Evolutionary conservation across 768 basidiomycete genomes (phyloP).

Genomic region (Amanita polypyramis): DNA sequence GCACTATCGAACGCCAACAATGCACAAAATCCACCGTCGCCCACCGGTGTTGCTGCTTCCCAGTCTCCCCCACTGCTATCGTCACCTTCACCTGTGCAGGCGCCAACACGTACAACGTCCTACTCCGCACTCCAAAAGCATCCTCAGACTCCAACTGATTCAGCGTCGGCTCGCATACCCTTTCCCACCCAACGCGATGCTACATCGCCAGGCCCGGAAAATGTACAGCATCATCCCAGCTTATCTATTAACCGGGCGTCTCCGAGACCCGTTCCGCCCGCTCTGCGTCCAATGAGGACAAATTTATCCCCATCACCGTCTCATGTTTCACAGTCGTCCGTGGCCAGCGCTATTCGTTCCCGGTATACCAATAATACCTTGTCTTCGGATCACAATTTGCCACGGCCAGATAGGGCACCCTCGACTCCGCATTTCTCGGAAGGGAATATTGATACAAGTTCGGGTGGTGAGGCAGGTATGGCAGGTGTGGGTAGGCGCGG

Average conservation of each 20-base stretch:
- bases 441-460: constrained; percentile 54
- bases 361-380: background rate
- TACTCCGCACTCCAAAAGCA: constrained; percentile 4
- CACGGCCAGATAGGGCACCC: constrained; percentile 8
- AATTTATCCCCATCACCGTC: background rate
- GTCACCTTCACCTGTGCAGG: constrained; percentile 11
- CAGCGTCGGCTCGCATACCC: background rate
- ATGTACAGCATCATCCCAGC: constrained; percentile 9
- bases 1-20: background rate
- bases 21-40: constrained; percentile 5
- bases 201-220: constrained; percentile 1
- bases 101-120: constrained; percentile 2
- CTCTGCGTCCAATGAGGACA: background rate
- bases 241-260: background rate
- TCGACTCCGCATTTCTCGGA: constrained; percentile 10
- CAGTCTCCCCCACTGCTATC: constrained; percentile 14
- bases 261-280: background rate
- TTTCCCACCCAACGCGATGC: constrained; percentile 2
- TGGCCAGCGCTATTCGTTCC: background rate
- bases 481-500: constrained; percentile 84
- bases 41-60: constrained; percentile 1
- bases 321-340: background rate
- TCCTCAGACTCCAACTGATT: constrained; percentile 7
- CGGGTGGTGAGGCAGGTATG: constrained; percentile 76
- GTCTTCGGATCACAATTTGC: background rate